Evolutionary conservation across 139 green algal species (phyloP).

Genomic region (Deuterostichococcus epilithicus): DNA sequence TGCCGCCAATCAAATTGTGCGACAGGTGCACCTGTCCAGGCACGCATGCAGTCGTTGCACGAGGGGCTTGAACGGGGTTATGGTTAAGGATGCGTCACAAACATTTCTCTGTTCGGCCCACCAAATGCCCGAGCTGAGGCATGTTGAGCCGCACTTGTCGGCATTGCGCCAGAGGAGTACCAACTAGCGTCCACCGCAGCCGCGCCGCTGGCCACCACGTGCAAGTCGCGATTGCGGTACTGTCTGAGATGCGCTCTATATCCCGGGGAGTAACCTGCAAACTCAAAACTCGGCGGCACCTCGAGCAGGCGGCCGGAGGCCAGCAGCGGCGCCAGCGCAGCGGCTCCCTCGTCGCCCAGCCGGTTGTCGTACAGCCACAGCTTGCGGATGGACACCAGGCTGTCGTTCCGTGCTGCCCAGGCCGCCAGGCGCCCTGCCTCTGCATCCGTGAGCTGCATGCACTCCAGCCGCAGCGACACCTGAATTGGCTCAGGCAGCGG

Average conservation of each 20-base stretch:
- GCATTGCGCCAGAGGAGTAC: background rate
- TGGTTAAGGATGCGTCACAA: background rate
- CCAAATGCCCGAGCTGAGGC: background rate
- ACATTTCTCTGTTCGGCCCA: too few species aligned
- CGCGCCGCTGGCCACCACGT: too few species aligned
- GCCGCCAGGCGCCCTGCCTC: constrained; percentile 37
- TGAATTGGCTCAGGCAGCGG: background rate
- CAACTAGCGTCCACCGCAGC: background rate
- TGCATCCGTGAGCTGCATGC: constrained; percentile 42
- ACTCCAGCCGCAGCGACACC: constrained; percentile 52
- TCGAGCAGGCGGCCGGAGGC: constrained; percentile 8
- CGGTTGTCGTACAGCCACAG: constrained; percentile 79
- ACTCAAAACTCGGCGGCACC: background rate
- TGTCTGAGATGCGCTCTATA: background rate
- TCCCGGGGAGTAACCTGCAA: background rate
- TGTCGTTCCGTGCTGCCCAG: constrained; percentile 17
- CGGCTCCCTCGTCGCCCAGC: constrained; percentile 51
- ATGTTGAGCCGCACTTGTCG: too few species aligned
- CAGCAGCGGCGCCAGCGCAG: constrained; percentile 39
- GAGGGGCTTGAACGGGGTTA: background rate
- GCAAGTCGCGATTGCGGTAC: background rate
- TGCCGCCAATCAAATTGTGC: constrained; percentile 40
- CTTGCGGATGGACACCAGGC: constrained; percentile 34
- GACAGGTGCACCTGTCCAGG: constrained; percentile 39
- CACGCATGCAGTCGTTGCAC: background rate